Conservation (phyloP, 106 monocot species). For the Acanthochlamys bracteata region DNA sequence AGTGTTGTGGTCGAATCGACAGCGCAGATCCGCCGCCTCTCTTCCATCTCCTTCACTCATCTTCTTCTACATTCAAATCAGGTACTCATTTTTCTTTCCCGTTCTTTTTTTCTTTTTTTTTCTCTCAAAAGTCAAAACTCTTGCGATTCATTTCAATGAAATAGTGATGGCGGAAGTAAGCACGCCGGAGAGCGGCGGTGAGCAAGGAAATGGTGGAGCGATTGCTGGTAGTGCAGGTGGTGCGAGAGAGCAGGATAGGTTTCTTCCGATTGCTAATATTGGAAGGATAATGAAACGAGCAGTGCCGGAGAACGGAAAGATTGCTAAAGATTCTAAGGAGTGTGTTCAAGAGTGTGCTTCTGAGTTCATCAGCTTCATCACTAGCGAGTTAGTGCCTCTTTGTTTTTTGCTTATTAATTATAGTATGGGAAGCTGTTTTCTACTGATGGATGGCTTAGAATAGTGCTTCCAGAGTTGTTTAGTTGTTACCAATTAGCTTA, state of each 20-base stretch:
- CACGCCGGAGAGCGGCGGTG: conserved; percentile 36
- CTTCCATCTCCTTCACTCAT: not conserved
- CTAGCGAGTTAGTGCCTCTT: conserved; percentile 43
- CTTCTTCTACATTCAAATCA: not conserved
- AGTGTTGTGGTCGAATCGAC: conserved; percentile 2
- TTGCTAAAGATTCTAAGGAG: conserved; percentile 71
- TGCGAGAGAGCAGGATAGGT: conserved; percentile 50
- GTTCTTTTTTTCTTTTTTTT: not conserved
- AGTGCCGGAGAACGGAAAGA: conserved; percentile 61
- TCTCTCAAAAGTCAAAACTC: not conserved
- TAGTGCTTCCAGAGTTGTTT: not conserved
- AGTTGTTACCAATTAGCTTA: not conserved
- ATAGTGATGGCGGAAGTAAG: conserved; percentile 27
- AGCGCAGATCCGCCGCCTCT: not conserved
- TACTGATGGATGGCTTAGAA: too few species aligned
- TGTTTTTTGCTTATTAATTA: not conserved
- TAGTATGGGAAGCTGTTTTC: not conserved
- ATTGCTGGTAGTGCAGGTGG: conserved; percentile 4
- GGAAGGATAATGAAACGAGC: conserved; percentile 59
- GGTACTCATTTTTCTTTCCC: not conserved
- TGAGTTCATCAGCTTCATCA: conserved; percentile 79
- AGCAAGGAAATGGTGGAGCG: conserved; percentile 13
- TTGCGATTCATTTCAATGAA: not conserved
- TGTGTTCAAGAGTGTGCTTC: conserved; percentile 74
- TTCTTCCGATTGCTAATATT: conserved; percentile 65